A percentile compares a stretch with the other conserved stretches of the same genome.
phyloP scores from a whole-genome alignment of 306 rosid genomes.

The barrel medic (Medicago truncatula) region DNA sequence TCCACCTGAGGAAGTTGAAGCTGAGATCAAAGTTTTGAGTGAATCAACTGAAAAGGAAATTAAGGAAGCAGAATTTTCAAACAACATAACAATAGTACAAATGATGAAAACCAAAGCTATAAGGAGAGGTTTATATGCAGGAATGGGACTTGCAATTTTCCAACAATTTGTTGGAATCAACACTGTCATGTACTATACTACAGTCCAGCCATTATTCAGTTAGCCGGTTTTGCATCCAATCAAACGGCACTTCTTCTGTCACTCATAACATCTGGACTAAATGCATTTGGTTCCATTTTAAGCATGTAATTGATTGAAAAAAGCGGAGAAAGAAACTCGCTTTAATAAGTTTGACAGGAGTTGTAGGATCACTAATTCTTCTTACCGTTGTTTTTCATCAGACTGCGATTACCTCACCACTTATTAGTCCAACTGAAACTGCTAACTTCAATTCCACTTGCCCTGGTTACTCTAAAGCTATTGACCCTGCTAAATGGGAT shows the following conservation, averaged over 20 bases:
- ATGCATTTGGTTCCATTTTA: conserved; percentile 60
- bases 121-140: conserved; percentile 63
- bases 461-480: conserved; percentile 35
- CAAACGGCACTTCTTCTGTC: conserved; percentile 66
- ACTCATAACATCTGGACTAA: conserved; percentile 59
- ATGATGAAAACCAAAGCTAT: conserved; percentile 52
- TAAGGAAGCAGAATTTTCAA: conserved; percentile 1
- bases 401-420: conserved; percentile 56
- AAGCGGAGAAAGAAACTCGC: conserved; percentile 63
- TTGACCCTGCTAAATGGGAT: conserved; percentile 45
- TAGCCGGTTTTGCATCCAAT: conserved; percentile 67
- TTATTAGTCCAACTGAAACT: conserved; percentile 37
- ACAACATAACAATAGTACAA: conserved; percentile 27
- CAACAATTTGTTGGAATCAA: conserved; percentile 73
- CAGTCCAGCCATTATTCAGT: conserved; percentile 67
- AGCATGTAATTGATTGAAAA: conserved; percentile 70
- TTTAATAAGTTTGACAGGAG: conserved; percentile 57
- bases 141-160: conserved; percentile 66
- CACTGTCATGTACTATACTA: conserved; percentile 71
- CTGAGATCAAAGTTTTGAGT: conserved; percentile 48
- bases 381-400: conserved; percentile 49
- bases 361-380: conserved; percentile 49
- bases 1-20: conserved; percentile 48
- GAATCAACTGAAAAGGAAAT: conserved; percentile 56
- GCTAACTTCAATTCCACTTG: conserved; percentile 50